A percentile compares a stretch with the other conserved stretches of the same genome.
These are phyloP conservation scores for Lasiodiplodia hormozganensis DNA, from an alignment of 2,329 filamentous ascomycete genomes.

Conservation along the genomic window DNA sequence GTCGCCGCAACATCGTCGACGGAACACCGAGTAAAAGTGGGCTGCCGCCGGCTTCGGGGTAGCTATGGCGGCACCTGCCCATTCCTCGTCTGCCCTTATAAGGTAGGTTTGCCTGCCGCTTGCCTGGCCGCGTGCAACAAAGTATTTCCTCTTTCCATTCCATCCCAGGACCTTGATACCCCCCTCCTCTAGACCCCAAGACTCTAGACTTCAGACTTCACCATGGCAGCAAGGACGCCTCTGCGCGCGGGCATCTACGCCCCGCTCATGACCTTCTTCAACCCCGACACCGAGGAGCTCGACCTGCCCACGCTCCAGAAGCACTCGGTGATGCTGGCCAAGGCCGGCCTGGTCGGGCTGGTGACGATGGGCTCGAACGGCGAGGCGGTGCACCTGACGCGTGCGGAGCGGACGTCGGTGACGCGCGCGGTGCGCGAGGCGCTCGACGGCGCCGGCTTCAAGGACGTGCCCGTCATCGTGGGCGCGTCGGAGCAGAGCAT, in stretches of 20 bases:
- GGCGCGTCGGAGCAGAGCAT: conserved; percentile 84
- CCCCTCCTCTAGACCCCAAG: background rate
- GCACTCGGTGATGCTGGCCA: conserved; percentile 78
- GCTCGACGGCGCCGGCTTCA: conserved; percentile 80
- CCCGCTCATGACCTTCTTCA: conserved; percentile 90
- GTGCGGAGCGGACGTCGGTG: conserved; percentile 76
- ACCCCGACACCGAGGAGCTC: conserved; percentile 81
- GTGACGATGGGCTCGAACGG: conserved; percentile 92
- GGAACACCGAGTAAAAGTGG: conserved; percentile 35
- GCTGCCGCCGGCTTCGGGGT: conserved; percentile 42
- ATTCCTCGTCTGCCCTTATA: conserved; percentile 16
- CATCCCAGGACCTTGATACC: conserved; percentile 19
- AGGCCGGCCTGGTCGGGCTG: conserved; percentile 79
- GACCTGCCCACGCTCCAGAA: conserved; percentile 80
- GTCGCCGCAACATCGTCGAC: conserved; percentile 22
- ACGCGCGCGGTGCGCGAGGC: conserved; percentile 81
- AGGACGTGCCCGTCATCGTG: conserved; percentile 78
- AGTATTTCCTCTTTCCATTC: background rate
- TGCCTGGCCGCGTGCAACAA: background rate
- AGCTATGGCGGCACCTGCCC: conserved; percentile 35
- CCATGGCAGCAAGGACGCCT: conserved; percentile 53
- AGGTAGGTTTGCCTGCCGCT: conserved; percentile 30
- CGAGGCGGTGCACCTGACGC: conserved; percentile 84
- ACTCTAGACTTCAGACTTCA: conserved; percentile 29
- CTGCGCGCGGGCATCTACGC: conserved; percentile 85